Percentiles rank a stretch among this genome's conserved stretches.
Evolutionary conservation across 495 filamentous ascomycete species (phyloP).

Genomic region (Neurospora africana): DNA sequence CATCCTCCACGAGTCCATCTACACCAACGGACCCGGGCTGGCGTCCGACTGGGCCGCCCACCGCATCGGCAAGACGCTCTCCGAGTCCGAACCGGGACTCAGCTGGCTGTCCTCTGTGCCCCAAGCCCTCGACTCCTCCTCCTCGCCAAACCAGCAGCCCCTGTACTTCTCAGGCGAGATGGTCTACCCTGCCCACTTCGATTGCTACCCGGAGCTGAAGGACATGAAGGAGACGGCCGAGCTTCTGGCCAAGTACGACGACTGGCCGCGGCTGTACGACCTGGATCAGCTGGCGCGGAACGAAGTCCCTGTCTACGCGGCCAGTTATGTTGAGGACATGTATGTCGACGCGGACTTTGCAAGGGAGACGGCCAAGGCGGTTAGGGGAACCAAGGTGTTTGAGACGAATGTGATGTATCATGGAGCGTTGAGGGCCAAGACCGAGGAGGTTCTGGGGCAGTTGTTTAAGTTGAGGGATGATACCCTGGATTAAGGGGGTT

Average conservation of each 20-base stretch:
- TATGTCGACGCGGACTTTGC: constrained; percentile 75
- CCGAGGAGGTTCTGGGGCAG: constrained; percentile 61
- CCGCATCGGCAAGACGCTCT: constrained; percentile 26
- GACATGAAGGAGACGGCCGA: constrained; percentile 56
- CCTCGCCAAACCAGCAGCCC: constrained; percentile 21
- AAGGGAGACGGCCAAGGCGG: constrained; percentile 59
- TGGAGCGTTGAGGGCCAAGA: constrained; percentile 60
- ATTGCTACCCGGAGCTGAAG: constrained; percentile 59
- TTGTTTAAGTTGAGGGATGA: constrained; percentile 66
- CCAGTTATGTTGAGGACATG: constrained; percentile 86
- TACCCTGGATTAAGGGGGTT: constrained; percentile 47
- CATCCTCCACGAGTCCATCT: constrained; percentile 74
- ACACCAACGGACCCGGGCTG: constrained; percentile 47
- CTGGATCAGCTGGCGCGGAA: constrained; percentile 61
- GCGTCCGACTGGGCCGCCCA: constrained; percentile 41
- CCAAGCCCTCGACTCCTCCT: constrained; percentile 7
- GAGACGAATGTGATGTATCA: constrained; percentile 84
- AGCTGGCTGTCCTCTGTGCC: constrained; percentile 24
- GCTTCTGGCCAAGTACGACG: constrained; percentile 50
- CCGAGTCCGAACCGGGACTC: constrained; percentile 19
- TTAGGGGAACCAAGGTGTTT: constrained; percentile 68
- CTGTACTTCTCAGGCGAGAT: constrained; percentile 87
- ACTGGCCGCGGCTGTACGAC: constrained; percentile 72
- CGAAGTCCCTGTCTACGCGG: constrained; percentile 79
- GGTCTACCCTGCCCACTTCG: constrained; percentile 76